phyloP scores from a whole-genome alignment of 345 rosid species.

The Erysimum cheiranthoides region DNA sequence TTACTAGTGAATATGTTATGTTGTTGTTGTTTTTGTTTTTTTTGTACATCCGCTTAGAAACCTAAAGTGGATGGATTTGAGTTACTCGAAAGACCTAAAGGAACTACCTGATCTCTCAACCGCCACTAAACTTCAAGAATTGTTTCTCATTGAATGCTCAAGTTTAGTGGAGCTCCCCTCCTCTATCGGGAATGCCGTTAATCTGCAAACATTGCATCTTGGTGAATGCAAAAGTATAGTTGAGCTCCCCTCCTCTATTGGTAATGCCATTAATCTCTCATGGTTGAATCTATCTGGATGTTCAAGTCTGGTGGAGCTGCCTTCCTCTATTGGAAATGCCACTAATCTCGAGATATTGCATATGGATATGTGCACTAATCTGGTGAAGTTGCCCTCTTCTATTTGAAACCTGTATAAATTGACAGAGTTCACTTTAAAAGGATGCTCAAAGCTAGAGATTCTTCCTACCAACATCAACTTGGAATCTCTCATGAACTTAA shows the following conservation, averaged over 20 bases:
- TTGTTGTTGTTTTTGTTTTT: neutral
- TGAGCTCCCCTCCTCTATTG: neutral
- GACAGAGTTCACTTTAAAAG: neutral
- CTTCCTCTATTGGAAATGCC: neutral
- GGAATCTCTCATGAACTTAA: neutral
- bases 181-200: neutral
- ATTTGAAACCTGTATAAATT: neutral
- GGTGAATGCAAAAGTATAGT: neutral
- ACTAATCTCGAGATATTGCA: neutral
- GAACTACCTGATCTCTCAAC: constrained; percentile 20
- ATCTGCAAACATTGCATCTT: neutral
- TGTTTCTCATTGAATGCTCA: neutral
- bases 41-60: neutral
- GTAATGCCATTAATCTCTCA: neutral
- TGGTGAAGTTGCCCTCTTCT: neutral
- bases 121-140: neutral
- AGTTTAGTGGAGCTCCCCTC: neutral
- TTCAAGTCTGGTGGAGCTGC: neutral
- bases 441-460: constrained; percentile 6
- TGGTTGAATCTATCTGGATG: neutral
- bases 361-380: neutral
- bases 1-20: neutral
- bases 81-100: neutral
- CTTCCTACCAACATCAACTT: constrained; percentile 8
- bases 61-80: neutral